phyloP scores from a whole-genome alignment of 345 rosid genomes.

The Eucalyptus tenuipes region DNA sequence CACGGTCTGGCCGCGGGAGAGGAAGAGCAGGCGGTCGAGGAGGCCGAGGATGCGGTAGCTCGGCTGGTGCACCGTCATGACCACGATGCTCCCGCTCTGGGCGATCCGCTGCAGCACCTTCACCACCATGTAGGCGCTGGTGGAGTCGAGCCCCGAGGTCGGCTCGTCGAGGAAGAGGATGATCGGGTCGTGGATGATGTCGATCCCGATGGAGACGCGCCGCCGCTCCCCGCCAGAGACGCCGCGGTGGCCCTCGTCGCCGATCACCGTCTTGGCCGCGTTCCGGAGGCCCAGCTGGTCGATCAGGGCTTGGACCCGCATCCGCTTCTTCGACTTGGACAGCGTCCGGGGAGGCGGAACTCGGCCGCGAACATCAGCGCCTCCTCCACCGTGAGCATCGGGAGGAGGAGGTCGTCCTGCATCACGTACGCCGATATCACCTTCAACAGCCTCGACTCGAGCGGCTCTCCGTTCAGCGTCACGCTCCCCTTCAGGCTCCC shows the following conservation, averaged over 20 bases:
- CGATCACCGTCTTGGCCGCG: constrained; percentile 79
- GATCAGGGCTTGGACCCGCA: constrained; percentile 67
- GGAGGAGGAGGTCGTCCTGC: constrained; percentile 85
- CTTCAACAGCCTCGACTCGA: constrained; percentile 67
- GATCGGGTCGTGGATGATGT: constrained; percentile 87
- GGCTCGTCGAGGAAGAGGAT: constrained; percentile 87
- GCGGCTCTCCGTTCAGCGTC: constrained; percentile 52
- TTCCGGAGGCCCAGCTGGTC: constrained; percentile 81
- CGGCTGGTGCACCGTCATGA: constrained; percentile 95
- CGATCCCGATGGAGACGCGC: constrained; percentile 86
- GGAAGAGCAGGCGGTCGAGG: constrained; percentile 62
- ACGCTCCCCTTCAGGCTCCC: constrained; percentile 64
- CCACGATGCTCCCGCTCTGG: constrained; percentile 83
- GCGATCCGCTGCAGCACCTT: constrained; percentile 88
- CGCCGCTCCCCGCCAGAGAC: constrained; percentile 92
- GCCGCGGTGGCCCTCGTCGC: constrained; percentile 95
- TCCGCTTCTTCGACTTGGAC: constrained; percentile 63
- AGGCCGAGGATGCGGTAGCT: constrained; percentile 72
- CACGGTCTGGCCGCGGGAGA: constrained; percentile 91
- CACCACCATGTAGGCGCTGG: constrained; percentile 95
- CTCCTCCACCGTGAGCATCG: constrained; percentile 90
- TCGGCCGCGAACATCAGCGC: constrained; percentile 87
- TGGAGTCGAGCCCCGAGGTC: constrained; percentile 90
- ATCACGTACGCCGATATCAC: constrained; percentile 89
- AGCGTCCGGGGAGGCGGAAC: constrained; percentile 64